These are phyloP conservation scores for Fusarium sp. DNA, from an alignment of 2,329 filamentous ascomycete species.

Conservation along the genomic window DNA sequence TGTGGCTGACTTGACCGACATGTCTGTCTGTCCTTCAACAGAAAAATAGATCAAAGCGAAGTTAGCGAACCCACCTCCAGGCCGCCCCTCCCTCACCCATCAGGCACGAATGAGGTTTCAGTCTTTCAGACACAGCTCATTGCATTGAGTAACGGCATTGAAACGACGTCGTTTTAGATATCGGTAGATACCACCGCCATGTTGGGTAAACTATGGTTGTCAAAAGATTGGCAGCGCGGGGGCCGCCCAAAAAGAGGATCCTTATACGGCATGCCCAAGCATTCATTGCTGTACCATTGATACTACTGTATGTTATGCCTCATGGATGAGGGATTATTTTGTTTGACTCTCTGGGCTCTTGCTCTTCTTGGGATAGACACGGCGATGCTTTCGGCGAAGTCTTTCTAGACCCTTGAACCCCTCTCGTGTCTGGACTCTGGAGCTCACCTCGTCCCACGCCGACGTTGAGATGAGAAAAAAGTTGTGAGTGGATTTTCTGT, in stretches of 20 bases:
- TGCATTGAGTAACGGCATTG: conserved; percentile 40
- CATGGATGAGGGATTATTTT: conserved; percentile 40
- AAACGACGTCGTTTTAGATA: conserved; percentile 34
- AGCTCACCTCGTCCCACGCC: conserved; percentile 15
- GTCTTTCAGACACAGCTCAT: conserved; percentile 38
- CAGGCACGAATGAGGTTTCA: conserved; percentile 29
- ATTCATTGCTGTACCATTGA: background rate
- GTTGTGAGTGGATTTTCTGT: conserved; percentile 29
- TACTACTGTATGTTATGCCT: conserved; percentile 7
- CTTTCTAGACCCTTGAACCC: conserved; percentile 37
- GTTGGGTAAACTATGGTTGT: conserved; percentile 34
- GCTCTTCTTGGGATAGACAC: conserved; percentile 42
- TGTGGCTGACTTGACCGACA: conserved; percentile 40
- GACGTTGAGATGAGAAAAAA: conserved; percentile 21
- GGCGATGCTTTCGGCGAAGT: conserved; percentile 36
- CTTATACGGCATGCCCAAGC: background rate
- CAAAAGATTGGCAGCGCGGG: conserved; percentile 30
- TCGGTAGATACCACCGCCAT: conserved; percentile 31
- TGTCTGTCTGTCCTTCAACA: conserved; percentile 25
- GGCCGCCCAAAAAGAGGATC: conserved; percentile 23
- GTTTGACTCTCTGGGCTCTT: conserved; percentile 32
- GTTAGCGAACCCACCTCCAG: conserved; percentile 30
- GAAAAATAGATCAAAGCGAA: conserved; percentile 22
- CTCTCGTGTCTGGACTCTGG: conserved; percentile 34
- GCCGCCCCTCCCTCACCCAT: conserved; percentile 35